Evolutionary conservation across 2,329 filamentous ascomycete genomes (phyloP), one percentile per base, ranked within the genome.

Genomic region (Colletotrichum truncatum): DNA sequence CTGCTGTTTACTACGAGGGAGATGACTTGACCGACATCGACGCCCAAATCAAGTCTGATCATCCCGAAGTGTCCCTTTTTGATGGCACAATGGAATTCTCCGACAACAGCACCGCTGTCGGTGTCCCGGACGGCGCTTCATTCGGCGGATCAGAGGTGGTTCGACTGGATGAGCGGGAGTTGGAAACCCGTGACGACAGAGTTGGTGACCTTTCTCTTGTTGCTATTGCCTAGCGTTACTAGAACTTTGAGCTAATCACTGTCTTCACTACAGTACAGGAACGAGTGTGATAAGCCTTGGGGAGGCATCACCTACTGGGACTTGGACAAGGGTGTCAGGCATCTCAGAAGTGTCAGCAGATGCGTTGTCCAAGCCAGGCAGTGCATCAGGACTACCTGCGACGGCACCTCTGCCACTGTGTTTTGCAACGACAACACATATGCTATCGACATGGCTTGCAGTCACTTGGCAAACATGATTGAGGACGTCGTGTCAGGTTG

Each of bases 171-270:
- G 10, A 1, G 18, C 21, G 18, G 25, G 39, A 16, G 21, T 21
- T 43, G 0, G 11, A 43, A 12, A 12, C 0, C n/a, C 0, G 18
- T 12, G 18, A 25, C 2, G 18, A 3, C 39, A 2, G 18, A 21
- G 39, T 43, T 21, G 11, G 11, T 5, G 0, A 12, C n/a, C n/a
- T n/a, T n/a, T n/a, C n/a, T n/a, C n/a, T n/a, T n/a, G n/a, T n/a
- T 5, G 3, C 18, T 16, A 23, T n/a, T 21, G 16, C 10, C 21
- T 3, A 43, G 9, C 18, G 0, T 0, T 1, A 8, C 0, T 6
- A 23, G 21, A 1, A 7, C 0, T 23, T 21, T 7, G 2, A 43
- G 0, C 39, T 1, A 12, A 43, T n/a, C 2, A 0, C 4, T 43
- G 6, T 23, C 3, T 12, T 21, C 2, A 0, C 39, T 43, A 7